Evolutionary conservation across 2,329 filamentous ascomycete genomes (phyloP), one percentile per base, ranked within the genome.

Genomic region (Exserohilum turcica): DNA sequence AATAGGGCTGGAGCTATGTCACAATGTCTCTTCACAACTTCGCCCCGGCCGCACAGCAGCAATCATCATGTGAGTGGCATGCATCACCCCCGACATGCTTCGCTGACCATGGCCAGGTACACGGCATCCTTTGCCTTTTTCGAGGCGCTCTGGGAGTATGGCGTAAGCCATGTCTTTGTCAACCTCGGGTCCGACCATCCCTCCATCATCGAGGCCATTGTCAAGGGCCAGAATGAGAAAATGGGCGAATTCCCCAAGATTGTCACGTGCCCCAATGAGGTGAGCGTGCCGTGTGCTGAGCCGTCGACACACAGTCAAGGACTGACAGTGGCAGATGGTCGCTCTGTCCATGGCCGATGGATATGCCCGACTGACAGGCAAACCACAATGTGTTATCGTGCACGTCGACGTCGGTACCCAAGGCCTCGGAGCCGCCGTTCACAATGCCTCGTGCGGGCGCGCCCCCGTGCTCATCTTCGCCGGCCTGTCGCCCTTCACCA

Each of bases 381-480:
- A 88, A 61, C 87, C 89, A 0, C 89, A 92, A 74, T 87, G 84
- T 54, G 89, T 92, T 10, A 88, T 92, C 57, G 84, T 92, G 2
- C 89, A 92, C 65, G 89, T 92, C 52, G 89, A 93, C 63, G 89
- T 92, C 15, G 90, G 90, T 21, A 93, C 90, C 0, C 90, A 92
- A 72, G 89, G 86, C 6, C 81, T 93, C 1, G 89, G 85, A 21
- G 88, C 88, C 2, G 90, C 89, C 0, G 85, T 93, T 0, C 90
- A 93, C 76, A 93, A 93, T 64, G 87, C 90, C 10, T 89, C 86
- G 1, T 86, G 84, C 43, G 90, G 90, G 1, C 83, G 90, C 43
- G 86, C 86, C 0, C 90, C 90, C 0, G 85, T 93, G 3, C 74
- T 93, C 39, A 85, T 93, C 50, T 92, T 93, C 64, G 90, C 90